Percentiles rank a stretch among this genome's conserved stretches.
Evolutionary conservation across 2,329 filamentous ascomycete genomes (phyloP).

Genomic region (Aspergillus spinulosporus): DNA sequence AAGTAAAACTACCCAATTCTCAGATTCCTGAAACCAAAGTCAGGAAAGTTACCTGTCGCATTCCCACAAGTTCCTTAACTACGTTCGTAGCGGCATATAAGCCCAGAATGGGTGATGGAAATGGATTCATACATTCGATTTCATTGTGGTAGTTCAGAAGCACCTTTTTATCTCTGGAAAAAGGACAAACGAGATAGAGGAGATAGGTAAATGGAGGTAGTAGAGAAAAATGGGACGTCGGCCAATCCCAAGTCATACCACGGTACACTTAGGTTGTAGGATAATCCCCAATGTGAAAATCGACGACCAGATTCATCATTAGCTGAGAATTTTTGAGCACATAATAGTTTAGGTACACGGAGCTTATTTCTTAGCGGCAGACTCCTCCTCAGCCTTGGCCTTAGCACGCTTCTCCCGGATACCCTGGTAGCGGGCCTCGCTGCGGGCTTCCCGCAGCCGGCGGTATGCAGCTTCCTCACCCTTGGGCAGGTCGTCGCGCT

Average conservation of each 20-base stretch:
- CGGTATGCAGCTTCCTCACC: conserved; percentile 83
- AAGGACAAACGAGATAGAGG: conserved; percentile 32
- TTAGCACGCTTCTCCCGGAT: conserved; percentile 89
- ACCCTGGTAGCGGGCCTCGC: conserved; percentile 78
- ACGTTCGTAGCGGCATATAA: too few relatives aligned
- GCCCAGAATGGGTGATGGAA: neutral
- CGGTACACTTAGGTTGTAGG: conserved; percentile 23
- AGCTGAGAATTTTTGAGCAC: conserved; percentile 30
- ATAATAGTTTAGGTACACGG: conserved; percentile 22
- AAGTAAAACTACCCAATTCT: too few relatives aligned
- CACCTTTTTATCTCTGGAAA: conserved; percentile 28
- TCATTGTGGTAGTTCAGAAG: conserved; percentile 35
- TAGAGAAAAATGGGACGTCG: conserved; percentile 9
- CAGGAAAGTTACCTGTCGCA: too few relatives aligned
- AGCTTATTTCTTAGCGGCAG: conserved; percentile 55
- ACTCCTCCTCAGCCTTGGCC: conserved; percentile 72
- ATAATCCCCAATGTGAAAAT: conserved; percentile 37
- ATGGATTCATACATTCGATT: conserved; percentile 38
- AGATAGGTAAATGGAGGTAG: conserved; percentile 14
- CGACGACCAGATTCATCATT: conserved; percentile 41
- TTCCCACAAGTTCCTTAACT: too few relatives aligned
- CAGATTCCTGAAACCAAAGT: too few relatives aligned
- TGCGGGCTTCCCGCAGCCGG: conserved; percentile 79
- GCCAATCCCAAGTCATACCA: conserved; percentile 31
- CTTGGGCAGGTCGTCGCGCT: conserved; percentile 77